Evolutionary conservation across 768 basidiomycete species (phyloP).

Genomic region (Lactifluus hygrophoroides): DNA sequence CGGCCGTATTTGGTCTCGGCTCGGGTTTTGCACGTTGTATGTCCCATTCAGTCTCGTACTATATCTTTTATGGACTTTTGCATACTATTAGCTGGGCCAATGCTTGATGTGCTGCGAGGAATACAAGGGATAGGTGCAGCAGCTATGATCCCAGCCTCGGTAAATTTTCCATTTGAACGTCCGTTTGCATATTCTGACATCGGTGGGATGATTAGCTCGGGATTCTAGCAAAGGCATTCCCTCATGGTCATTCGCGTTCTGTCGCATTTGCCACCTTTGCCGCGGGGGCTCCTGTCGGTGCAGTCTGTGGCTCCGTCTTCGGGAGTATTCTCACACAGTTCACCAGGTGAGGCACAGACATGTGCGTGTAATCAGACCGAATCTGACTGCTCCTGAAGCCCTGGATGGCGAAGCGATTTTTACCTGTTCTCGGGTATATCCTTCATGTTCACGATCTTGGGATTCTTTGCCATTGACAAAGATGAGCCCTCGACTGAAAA

Average conservation of each 20-base stretch:
- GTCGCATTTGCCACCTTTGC: conserved; percentile 77
- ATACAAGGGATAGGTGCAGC: conserved; percentile 77
- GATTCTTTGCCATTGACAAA: conserved; percentile 48
- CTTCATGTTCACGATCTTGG: conserved; percentile 42
- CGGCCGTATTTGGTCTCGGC: conserved; percentile 50
- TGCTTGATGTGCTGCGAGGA: conserved; percentile 63
- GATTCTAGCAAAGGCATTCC: conserved; percentile 74
- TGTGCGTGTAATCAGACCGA: background rate
- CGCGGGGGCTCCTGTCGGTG: conserved; percentile 79
- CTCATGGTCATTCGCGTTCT: conserved; percentile 55
- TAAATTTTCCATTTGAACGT: conserved; percentile 28
- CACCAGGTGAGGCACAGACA: conserved; percentile 8
- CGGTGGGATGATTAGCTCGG: conserved; percentile 43
- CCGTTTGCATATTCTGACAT: background rate
- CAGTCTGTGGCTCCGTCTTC: conserved; percentile 55
- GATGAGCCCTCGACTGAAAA: conserved; percentile 35
- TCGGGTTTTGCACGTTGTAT: conserved; percentile 55
- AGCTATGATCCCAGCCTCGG: conserved; percentile 65
- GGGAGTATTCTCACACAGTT: conserved; percentile 59
- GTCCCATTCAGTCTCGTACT: background rate
- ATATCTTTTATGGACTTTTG: background rate
- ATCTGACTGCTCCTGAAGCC: background rate
- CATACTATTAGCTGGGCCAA: conserved; percentile 39
- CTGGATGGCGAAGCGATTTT: conserved; percentile 63
- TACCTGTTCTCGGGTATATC: conserved; percentile 55